Evolutionary conservation across 2,329 filamentous ascomycete genomes (phyloP), one percentile per base, ranked within the genome.

Genomic region (Talaromyces sp.): DNA sequence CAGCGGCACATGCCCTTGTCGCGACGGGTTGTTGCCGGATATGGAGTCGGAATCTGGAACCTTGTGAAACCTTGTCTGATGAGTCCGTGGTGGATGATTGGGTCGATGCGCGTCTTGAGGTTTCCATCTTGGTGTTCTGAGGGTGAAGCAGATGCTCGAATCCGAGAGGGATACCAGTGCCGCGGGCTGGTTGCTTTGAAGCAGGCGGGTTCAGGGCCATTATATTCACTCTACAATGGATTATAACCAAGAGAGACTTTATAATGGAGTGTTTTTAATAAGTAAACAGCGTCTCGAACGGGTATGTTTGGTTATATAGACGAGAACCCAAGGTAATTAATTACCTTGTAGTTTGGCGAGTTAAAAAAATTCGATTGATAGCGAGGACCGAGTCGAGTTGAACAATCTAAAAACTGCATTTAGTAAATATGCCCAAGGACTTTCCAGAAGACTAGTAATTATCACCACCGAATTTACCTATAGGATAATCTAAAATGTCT

Each of bases 21-120:
- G 76, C 77, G 27, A 76, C 66, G 32, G 78, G 78, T 51, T 81
- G 78, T 64, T 81, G 78, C 50, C 78, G 73, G 29, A 81, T 73
- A 50, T 75, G 73, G 8, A 81, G 70, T 41, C 70, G 71, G 63
- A 75, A 76, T 10, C 77, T 64, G 10, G 64, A 65, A n/a, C n/a
- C n/a, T n/a, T n/a, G n/a, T n/a, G n/a, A n/a, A 5, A 17, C 51
- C 49, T n/a, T 3, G 14, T 8, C n/a, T 27, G 55, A 58, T 57
- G 35, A 26, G n/a, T 46, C n/a, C 29, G 53, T 14, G 26, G 68
- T 17, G 24, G 43, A 65, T 19, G 64, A 56, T 58, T 64, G 67
- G 56, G 64, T 64, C 21, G 70, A 64, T 51, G 65, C 65, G 8
- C 62, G 62, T 49, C 67, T 62, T 9, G 71, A 65, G n/a, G 65